Percentiles rank a stretch among this genome's conserved stretches.
These are phyloP conservation scores for Fusarium goolgardi DNA, from an alignment of 2,329 filamentous ascomycete species.

Conservation along the genomic window DNA sequence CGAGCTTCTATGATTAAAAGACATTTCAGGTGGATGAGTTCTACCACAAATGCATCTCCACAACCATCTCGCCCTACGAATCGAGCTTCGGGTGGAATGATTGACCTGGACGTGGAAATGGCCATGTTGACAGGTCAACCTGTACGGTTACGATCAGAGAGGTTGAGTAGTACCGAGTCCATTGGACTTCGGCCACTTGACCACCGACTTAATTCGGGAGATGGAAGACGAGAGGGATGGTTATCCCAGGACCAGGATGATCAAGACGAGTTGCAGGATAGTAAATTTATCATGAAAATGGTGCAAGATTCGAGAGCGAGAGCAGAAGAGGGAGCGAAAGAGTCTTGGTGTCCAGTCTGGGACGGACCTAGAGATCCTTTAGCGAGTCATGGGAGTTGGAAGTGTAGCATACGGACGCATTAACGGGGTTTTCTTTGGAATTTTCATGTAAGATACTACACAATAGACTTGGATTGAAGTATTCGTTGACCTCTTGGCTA, in stretches of 20 bases:
- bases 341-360: slow-evolving; percentile 42
- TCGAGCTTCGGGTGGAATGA: slow-evolving; percentile 14
- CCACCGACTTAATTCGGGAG: slow-evolving; percentile 28
- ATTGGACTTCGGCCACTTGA: slow-evolving; percentile 16
- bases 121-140: slow-evolving; percentile 40
- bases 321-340: slow-evolving; percentile 34
- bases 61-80: slow-evolving; percentile 4
- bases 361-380: slow-evolving; percentile 38
- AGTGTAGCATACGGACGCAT: slow-evolving; percentile 26
- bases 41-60: slow-evolving; percentile 16
- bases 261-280: slow-evolving; percentile 10
- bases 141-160: slow-evolving; percentile 9
- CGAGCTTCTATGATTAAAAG: slow-evolving; percentile 6
- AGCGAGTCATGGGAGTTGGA: slow-evolving; percentile 31
- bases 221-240: slow-evolving; percentile 37
- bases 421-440: neutral
- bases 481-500: neutral
- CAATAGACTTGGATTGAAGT: neutral
- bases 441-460: neutral
- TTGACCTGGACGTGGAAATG: slow-evolving; percentile 38
- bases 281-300: slow-evolving; percentile 39
- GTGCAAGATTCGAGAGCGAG: slow-evolving; percentile 31
- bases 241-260: slow-evolving; percentile 8
- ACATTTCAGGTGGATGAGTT: slow-evolving; percentile 34
- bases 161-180: slow-evolving; percentile 11